These are phyloP conservation scores for Inga laurina DNA, from an alignment of 306 rosid genomes.

Conservation along the genomic window DNA sequence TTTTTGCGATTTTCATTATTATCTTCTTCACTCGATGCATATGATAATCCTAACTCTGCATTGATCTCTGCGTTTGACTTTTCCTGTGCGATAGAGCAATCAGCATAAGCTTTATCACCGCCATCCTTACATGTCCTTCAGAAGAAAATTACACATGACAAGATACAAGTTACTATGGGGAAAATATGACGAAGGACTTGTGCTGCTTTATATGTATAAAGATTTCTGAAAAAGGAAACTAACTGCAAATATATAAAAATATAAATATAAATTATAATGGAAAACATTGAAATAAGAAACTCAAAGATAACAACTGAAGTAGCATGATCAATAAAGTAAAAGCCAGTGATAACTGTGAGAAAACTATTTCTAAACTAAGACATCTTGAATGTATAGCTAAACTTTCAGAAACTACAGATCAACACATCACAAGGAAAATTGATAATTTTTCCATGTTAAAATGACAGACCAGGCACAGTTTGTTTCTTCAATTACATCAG, in stretches of 20 bases:
- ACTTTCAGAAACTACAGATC: conserved; percentile 11
- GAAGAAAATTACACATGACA: conserved; percentile 34
- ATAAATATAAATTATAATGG: neutral
- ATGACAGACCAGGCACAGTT: conserved; percentile 74
- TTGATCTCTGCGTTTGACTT: conserved; percentile 96
- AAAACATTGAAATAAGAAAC: conserved; percentile 21
- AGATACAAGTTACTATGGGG: conserved; percentile 15
- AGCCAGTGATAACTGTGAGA: conserved; percentile 11
- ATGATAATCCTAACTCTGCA: conserved; percentile 90
- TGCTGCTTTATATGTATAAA: neutral
- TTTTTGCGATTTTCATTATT: conserved; percentile 54
- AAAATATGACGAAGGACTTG: neutral
- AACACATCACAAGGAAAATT: conserved; percentile 17
- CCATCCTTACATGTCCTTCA: conserved; percentile 89
- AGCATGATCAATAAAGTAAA: conserved; percentile 16
- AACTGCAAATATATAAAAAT: conserved; percentile 23
- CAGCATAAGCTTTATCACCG: conserved; percentile 65
- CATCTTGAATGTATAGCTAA: neutral
- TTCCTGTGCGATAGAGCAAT: conserved; percentile 90
- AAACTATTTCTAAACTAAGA: conserved; percentile 13
- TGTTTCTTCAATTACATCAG: conserved; percentile 75
- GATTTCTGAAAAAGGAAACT: neutral
- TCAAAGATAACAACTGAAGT: conserved; percentile 19
- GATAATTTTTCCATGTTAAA: conserved; percentile 19
- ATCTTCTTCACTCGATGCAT: conserved; percentile 82